Percentiles rank a stretch among this genome's conserved stretches.
Evolutionary conservation across 345 rosid species (phyloP).

Genomic region (Hypericum perforatum): DNA sequence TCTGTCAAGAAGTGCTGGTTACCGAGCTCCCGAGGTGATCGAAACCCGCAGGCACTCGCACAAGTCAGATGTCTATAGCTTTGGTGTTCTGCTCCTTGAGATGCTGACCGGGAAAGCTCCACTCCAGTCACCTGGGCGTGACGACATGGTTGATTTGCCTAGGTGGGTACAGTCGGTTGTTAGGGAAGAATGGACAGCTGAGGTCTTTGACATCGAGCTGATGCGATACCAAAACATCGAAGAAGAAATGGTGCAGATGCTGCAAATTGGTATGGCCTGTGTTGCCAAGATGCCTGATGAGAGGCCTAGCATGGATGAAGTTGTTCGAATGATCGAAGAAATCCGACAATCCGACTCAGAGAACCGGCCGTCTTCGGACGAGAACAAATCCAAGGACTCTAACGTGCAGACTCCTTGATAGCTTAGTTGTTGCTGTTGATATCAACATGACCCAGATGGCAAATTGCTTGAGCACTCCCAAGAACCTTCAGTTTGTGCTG

Average conservation of each 20-base stretch:
- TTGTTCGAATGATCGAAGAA: slow-evolving; percentile 54
- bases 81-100: slow-evolving; percentile 72
- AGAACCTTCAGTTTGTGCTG: too few relatives aligned
- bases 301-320: slow-evolving; percentile 61
- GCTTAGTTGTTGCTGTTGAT: slow-evolving; percentile 1
- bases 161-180: slow-evolving; percentile 86
- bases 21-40: slow-evolving; percentile 66
- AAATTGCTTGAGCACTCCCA: too few relatives aligned
- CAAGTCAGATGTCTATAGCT: slow-evolving; percentile 76
- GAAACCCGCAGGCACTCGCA: slow-evolving; percentile 49
- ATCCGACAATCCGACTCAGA: slow-evolving; percentile 57
- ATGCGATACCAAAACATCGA: slow-evolving; percentile 46
- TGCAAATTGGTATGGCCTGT: slow-evolving; percentile 64
- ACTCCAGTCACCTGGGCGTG: slow-evolving; percentile 42
- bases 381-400: slow-evolving; percentile 66
- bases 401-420: slow-evolving; percentile 61
- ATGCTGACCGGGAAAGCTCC: slow-evolving; percentile 75
- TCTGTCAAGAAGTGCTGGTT: slow-evolving; percentile 42
- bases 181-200: slow-evolving; percentile 84
- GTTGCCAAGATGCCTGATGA: slow-evolving; percentile 46
- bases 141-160: slow-evolving; percentile 56
- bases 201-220: slow-evolving; percentile 78
- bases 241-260: slow-evolving; percentile 87
- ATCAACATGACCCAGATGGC: background rate
- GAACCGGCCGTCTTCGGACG: slow-evolving; percentile 74